Evolutionary conservation across 2,329 filamentous ascomycete genomes (phyloP), one percentile per base, ranked within the genome.

Genomic region (Aspergillaceae sp.): DNA sequence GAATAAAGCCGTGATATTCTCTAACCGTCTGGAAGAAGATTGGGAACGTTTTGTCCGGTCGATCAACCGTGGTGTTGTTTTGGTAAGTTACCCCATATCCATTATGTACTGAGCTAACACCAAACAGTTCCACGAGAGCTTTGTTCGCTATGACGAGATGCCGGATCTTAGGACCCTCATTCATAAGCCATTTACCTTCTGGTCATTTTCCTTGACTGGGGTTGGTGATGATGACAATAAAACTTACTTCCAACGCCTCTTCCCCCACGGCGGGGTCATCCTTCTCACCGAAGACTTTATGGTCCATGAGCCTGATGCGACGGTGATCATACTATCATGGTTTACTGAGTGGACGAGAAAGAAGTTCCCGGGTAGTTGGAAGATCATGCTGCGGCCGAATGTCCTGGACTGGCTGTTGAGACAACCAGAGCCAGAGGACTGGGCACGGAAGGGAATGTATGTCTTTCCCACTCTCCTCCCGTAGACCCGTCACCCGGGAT

Each of bases 201-300:
- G 68, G 62, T 62, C 52, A 7, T 54, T 67, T 34, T 63, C 63
- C 10, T 46, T 68, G 29, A 48, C 43, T 4, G 59, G 57, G 5
- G 54, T 67, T 4, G 44, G 61, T 40, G 47, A 54, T 27, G 42
- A 55, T 33, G 52, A 59, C 40, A 37, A 47, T 10, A 44, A 48
- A 27, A 47, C 51, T 3, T 51, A 66, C 41, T 56, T 65, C 28
- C 57, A 67, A 47, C 61, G 64, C 9, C 49, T 72, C 4, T 71
- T 72, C 29, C 63, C 64, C 5, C 50, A 60, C 40, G 68, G 68
- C 5, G 55, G 52, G 6, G 63, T 63, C 1, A 59, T 70, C 28
- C 57, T 73, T 5, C 48, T 73, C 10, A 70, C 70, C 1, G 68
- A 71, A 48, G 68, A 69, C 40, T 55, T 67, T 8, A 62, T 70